Percentiles rank a stretch among this genome's conserved stretches.
Evolutionary conservation across 2,329 filamentous ascomycete species (phyloP).

Genomic region (Colletotrichum viniferum): DNA sequence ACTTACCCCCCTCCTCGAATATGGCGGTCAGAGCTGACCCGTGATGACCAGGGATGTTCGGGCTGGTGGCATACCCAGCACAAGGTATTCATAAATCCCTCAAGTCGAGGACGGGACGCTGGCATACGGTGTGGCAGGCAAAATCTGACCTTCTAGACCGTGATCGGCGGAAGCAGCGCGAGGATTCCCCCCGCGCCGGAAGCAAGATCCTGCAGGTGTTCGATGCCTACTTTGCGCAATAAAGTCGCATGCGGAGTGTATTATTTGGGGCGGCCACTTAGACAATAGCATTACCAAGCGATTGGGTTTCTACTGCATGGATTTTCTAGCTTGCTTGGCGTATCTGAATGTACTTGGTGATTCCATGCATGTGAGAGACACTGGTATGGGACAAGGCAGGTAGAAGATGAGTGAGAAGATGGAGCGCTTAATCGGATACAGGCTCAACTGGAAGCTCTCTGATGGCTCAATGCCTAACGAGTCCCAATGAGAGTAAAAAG

Average conservation of each 20-base stretch:
- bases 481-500: rapidly evolving
- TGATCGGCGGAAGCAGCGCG: background rate
- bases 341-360: background rate
- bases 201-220: conserved; percentile 5
- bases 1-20: background rate
- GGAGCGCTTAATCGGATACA: too few relatives aligned
- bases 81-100: conserved; percentile 36
- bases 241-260: background rate
- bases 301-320: background rate
- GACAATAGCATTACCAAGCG: background rate
- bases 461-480: background rate
- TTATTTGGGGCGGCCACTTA: background rate
- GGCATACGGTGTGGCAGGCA: background rate
- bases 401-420: rapidly evolving
- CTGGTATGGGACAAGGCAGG: rapidly evolving
- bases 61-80: conserved; percentile 34
- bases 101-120: conserved; percentile 18
- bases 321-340: background rate
- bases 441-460: too few relatives aligned
- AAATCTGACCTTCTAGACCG: background rate
- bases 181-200: background rate
- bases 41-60: conserved; percentile 22
- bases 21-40: background rate
- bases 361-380: background rate
- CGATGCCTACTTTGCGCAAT: background rate